These are phyloP conservation scores for Arthrobotrys conoides DNA, from an alignment of 2,329 filamentous ascomycete genomes.

Conservation along the genomic window DNA sequence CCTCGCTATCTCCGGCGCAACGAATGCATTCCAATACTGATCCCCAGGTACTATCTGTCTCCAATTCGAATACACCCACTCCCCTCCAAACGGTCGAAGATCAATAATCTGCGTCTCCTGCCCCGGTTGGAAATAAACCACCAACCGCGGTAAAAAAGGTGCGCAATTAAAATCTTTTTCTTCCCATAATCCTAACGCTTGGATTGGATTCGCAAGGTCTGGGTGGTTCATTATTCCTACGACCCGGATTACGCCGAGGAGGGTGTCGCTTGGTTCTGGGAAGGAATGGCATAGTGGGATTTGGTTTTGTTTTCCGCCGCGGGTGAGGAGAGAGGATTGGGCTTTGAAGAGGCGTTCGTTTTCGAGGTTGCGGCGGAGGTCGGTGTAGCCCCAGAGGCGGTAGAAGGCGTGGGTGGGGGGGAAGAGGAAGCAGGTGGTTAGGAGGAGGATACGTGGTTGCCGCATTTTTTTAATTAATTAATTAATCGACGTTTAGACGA, in stretches of 20 bases:
- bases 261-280: slow-evolving; percentile 4
- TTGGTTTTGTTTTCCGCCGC: neutral
- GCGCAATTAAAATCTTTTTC: slow-evolving; percentile 42
- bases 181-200: slow-evolving; percentile 40
- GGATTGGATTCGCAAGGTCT: slow-evolving; percentile 6
- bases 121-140: slow-evolving; percentile 34
- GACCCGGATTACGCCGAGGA: slow-evolving; percentile 22
- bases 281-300: slow-evolving; percentile 36
- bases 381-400: slow-evolving; percentile 40
- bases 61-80: slow-evolving; percentile 48
- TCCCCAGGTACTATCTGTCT: slow-evolving; percentile 36
- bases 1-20: slow-evolving; percentile 15
- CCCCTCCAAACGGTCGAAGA: slow-evolving; percentile 31
- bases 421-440: too few species aligned
- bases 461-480: neutral
- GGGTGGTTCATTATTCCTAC: slow-evolving; percentile 46
- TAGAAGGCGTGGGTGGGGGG: slow-evolving; percentile 36
- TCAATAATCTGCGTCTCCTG: slow-evolving; percentile 35
- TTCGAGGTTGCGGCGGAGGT: slow-evolving; percentile 17
- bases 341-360: slow-evolving; percentile 15
- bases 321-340: slow-evolving; percentile 13
- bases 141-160: neutral
- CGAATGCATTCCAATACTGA: slow-evolving; percentile 10
- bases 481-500: too few species aligned
- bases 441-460: neutral